Evolutionary conservation across 1,139 yeast species (phyloP), one percentile per base, ranked within the genome.

Genomic region (Debaryomyces sp.): DNA sequence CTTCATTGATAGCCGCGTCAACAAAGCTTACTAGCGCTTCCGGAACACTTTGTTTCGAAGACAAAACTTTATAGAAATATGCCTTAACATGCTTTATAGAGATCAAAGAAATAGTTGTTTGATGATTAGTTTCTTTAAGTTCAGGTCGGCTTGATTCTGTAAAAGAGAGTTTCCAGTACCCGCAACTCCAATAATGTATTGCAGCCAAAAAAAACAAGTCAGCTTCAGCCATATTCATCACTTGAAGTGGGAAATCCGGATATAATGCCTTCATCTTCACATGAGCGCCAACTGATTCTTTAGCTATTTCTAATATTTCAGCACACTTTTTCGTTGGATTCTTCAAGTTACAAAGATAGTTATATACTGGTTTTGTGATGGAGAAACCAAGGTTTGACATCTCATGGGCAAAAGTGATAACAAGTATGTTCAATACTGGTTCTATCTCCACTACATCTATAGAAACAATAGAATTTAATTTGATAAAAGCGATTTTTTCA

Each of bases 201-300:
- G 47, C 26, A 26, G 55, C 54, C 34, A 50, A 45, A 10, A 49
- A 8, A 23, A 30, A 47, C 4, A 52, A 46, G 21, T 45, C 46
- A 7, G 36, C 21, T n/a, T 50, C 40, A 1, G 36, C 6, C 15
- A 41, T 33, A 13, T 46, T 48, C 47, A 53, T 45, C 6, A 53
- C 56, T 30, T 53, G 55, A 29, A 34, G 12, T 3, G 56, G 56
- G 38, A 50, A 53, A 38, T 50, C 50, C 4, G 53, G 51, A 39
- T 53, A 52, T 17, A 43, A 29, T 10, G 46, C 27, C 13, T 37
- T 24, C 15, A 43, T 43, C 5, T 22, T 21, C 7, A 42, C 48
- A 35, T 43, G 32, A 5, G 36, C 48, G 8, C 51, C 50, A n/a
- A 43, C 45, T 13, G 32, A 34, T 10, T 26, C 32, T 24, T 35